Conservation (phyloP, 768 basidiomycete species). For the Pleurotus giganteus region DNA sequence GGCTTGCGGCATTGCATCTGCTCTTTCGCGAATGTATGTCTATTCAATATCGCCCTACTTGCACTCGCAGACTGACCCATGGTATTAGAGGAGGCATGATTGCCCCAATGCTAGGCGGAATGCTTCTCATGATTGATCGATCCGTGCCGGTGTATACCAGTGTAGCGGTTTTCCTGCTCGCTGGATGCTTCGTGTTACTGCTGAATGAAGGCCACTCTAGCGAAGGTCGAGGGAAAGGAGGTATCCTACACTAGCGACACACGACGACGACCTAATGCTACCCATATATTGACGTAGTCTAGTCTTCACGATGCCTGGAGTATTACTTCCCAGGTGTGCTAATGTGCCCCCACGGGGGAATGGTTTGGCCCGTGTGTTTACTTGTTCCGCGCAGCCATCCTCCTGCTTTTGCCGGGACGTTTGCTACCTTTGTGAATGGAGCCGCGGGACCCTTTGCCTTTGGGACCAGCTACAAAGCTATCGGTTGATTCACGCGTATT, state of each 20-base stretch:
- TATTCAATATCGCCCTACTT: not conserved
- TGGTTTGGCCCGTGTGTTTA: constrained; percentile 12
- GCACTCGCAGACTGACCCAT: constrained; percentile 6
- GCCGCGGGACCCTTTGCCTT: constrained; percentile 22
- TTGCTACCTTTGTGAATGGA: constrained; percentile 41
- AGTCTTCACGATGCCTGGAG: not conserved
- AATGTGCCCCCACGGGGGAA: not conserved
- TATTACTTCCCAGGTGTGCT: not conserved
- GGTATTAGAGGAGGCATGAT: constrained; percentile 81
- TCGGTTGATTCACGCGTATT: constrained; percentile 84
- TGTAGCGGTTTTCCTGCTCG: constrained; percentile 60
- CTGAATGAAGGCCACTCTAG: constrained; percentile 51
- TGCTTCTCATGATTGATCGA: constrained; percentile 61
- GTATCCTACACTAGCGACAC: constrained; percentile 23
- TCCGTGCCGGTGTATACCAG: constrained; percentile 79
- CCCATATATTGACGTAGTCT: too few relatives aligned
- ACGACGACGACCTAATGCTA: not conserved
- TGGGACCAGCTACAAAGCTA: constrained; percentile 47
- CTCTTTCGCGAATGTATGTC: constrained; percentile 77
- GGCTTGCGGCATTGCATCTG: constrained; percentile 85
- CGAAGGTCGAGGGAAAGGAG: constrained; percentile 24
- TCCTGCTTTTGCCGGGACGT: constrained; percentile 59
- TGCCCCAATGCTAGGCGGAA: constrained; percentile 77
- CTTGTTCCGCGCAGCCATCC: constrained; percentile 43
- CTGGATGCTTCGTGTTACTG: constrained; percentile 60